Percentiles rank a stretch among this genome's conserved stretches.
phyloP scores from a whole-genome alignment of 805 yeast genomes.

The Danielozyma ontarioensis region DNA sequence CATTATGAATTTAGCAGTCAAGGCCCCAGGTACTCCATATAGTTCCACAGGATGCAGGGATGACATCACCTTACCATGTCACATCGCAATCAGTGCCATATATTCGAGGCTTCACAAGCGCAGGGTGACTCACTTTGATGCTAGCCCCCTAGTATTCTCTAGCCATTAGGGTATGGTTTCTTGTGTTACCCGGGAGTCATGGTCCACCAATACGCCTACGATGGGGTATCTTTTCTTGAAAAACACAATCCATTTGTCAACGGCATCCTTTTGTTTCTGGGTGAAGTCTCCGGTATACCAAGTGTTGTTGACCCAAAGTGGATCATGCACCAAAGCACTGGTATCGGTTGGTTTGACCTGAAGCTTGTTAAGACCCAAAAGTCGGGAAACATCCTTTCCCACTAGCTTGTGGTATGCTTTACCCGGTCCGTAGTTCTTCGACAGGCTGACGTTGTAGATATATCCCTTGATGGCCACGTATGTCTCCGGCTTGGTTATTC shows the following conservation, averaged over 20 bases:
- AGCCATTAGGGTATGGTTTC: no score
- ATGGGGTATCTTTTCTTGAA: conserved; percentile 40
- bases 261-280: conserved; percentile 53
- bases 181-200: no score
- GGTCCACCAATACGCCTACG: conserved; percentile 34
- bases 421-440: conserved; percentile 70
- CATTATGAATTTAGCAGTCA: no score
- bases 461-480: conserved; percentile 74
- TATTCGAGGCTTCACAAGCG: no score
- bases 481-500: conserved; percentile 31
- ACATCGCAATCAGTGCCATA: no score
- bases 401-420: conserved; percentile 65
- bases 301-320: conserved; percentile 19
- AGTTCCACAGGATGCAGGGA: no score
- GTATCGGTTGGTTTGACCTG: conserved; percentile 12
- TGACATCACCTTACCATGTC: no score
- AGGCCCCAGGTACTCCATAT: no score
- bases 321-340: conserved; percentile 22
- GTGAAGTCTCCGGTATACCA: conserved; percentile 51
- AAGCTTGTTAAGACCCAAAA: conserved; percentile 60
- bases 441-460: conserved; percentile 71
- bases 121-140: no score
- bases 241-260: conserved; percentile 75
- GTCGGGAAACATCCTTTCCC: conserved; percentile 74
- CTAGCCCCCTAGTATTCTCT: no score